Base-by-base conservation (phyloP, 2,329 filamentous ascomycete genomes). In the Epichloe coenophiala region DNA sequence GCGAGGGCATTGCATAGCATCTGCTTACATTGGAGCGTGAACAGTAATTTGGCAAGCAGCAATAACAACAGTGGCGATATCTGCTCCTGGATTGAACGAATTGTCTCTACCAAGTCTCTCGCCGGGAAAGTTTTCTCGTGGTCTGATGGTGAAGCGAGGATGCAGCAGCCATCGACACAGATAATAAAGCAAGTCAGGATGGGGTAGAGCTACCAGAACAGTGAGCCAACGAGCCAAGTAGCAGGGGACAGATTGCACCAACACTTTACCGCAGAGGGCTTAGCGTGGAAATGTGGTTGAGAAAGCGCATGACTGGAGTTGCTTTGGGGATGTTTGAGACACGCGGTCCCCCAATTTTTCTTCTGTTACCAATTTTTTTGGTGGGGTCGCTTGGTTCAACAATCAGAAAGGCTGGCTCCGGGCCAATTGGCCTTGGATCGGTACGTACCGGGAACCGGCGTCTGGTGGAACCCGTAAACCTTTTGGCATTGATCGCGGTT, bases 351-450 rank as follows among this genome's bases (percentile, higher is more conserved):
- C 63, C 63, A 62, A 64, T 59, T 61, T 62, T 62, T 64, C 63
- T 55, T 58, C 15, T 58, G 48, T 53, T 58, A 54, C 58, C 57
- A 57, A 60, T 55, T 17, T 60, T 60, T 60, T 56, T 60, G 59
- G 63, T 66, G 63, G 63, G 63, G 56, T 62, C 23, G n/a, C 49
- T 57, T 41, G 49, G 63, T 66, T 66, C 63, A 66, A 66, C 63
- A 65, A 65, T 65, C 61, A 57, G 60, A 50, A 17, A 17, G 17
- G 52, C 42, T 54, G 48, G 33, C 37, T 47, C 45, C 39, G 35
- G 17, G 17, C 17, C 45, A 39, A 31, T 37, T 17, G 45, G 19
- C 23, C 9, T 33, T 40, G 51, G 36, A 51, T 33, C 38, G 36
- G 48, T 53, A 53, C 51, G 39, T 45, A 41, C 47, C 19, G 13